These are phyloP conservation scores for Diplosphaera chodatii DNA, from an alignment of 139 green algal species.

Conservation along the genomic window DNA sequence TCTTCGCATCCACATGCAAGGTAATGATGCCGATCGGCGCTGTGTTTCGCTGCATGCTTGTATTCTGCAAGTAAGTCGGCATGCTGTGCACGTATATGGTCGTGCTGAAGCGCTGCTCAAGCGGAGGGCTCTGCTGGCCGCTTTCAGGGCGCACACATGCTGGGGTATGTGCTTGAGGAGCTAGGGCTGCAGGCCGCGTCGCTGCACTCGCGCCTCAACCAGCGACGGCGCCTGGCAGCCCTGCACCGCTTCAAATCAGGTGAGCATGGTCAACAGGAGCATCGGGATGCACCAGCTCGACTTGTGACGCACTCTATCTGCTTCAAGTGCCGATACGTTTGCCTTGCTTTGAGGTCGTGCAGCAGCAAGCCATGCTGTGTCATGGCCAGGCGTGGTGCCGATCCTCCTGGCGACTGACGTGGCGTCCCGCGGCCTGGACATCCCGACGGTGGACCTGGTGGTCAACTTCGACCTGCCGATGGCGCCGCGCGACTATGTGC, in stretches of 20 bases:
- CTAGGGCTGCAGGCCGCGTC: constrained; percentile 55
- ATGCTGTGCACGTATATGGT: no score
- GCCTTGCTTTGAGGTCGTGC: no score
- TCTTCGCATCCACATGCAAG: constrained; percentile 84
- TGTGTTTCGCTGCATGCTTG: constrained; percentile 19
- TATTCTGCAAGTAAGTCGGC: no score
- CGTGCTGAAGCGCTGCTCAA: no score
- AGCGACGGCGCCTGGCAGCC: constrained; percentile 68
- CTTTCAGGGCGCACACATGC: constrained; percentile 34
- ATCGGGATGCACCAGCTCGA: no score
- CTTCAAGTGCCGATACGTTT: constrained; percentile 39
- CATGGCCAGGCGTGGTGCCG: constrained; percentile 14
- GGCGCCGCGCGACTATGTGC: constrained; percentile 76
- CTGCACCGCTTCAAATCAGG: constrained; percentile 69
- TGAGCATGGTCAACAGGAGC: no score
- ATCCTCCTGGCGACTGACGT: constrained; percentile 89
- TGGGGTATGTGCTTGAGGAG: constrained; percentile 67
- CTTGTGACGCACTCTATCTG: no score
- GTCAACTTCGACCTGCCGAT: constrained; percentile 90
- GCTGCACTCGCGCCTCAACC: constrained; percentile 62
- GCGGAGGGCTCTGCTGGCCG: neutral
- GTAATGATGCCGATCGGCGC: no score
- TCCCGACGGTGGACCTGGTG: constrained; percentile 88
- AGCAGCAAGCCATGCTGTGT: no score
- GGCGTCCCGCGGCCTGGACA: constrained; percentile 89